Conservation (phyloP, 352 stramenopile species). For the Phytophthora rubi region DNA sequence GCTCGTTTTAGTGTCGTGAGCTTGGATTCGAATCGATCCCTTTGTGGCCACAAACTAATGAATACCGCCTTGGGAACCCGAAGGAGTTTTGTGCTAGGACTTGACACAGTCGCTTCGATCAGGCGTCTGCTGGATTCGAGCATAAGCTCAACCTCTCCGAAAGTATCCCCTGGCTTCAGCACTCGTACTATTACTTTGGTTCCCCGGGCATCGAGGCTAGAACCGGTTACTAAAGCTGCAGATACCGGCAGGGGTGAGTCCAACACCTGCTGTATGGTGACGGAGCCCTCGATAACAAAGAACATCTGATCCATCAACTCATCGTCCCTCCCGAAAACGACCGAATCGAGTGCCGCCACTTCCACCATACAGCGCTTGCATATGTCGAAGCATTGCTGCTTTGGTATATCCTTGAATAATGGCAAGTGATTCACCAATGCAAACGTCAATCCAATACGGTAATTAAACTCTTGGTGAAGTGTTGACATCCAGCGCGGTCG, state of each 20-base stretch:
- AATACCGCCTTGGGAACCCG: constrained; percentile 47
- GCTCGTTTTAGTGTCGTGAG: constrained; percentile 37
- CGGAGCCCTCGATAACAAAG: constrained; percentile 43
- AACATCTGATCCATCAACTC: constrained; percentile 38
- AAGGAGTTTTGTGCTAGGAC: constrained; percentile 40
- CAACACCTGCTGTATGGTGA: constrained; percentile 43
- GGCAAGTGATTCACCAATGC: constrained; percentile 38
- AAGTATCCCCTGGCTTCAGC: constrained; percentile 40
- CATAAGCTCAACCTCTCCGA: constrained; percentile 58
- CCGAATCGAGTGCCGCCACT: constrained; percentile 32
- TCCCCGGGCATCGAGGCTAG: constrained; percentile 8
- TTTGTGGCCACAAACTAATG: constrained; percentile 38
- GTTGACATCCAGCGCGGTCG: constrained; percentile 44
- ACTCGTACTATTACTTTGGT: constrained; percentile 40
- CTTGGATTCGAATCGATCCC: constrained; percentile 38
- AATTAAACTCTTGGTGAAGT: constrained; percentile 29
- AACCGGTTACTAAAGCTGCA: neutral
- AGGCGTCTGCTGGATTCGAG: constrained; percentile 29
- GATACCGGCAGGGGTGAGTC: neutral
- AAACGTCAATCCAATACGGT: constrained; percentile 47
- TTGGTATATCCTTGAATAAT: constrained; percentile 39
- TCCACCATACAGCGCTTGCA: constrained; percentile 44
- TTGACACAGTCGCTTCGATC: constrained; percentile 36
- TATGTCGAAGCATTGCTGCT: constrained; percentile 28
- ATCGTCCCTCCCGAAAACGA: constrained; percentile 44